Evolutionary conservation across 805 yeast species (phyloP), one percentile per base, ranked within the genome.

Genomic region (Hanseniaspora meyeri): DNA sequence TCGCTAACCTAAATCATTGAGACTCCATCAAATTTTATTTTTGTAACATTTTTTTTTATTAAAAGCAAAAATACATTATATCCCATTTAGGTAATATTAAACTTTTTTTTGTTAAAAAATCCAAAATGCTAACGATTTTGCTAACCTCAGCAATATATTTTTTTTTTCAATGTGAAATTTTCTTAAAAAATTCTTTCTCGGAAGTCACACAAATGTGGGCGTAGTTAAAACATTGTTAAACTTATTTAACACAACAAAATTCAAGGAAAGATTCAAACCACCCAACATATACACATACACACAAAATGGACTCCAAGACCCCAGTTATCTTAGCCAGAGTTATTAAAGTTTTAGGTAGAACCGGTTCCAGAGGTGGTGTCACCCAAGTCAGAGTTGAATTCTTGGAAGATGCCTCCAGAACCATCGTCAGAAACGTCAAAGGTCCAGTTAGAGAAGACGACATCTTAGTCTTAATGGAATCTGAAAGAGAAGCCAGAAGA

Each of bases 321-420:
- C 96, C 96, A 75, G 97, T 91, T 72, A 93, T 96, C 81, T 87
- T 91, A 78, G 98, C 97, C 76, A 91, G 91, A 83, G 98, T 91
- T 74, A 88, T 88, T 79, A 93, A 91, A 82, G 97, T 91, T 77
- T 83, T 91, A 78, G 97, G 97, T 77, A 91, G 98, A 81, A 91
- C 98, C 85, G 98, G 98, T 76, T 91, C 98, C 76, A 91, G 97
- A 81, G 97, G 97, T 86, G 96, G 96, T 82, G 96, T 87, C 77
- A 87, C 95, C 79, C 96, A 87, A 79, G 96, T 88, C 78, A 87
- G 96, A 78, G 96, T 87, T 72, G 95, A 87, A 78, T 88, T 87
- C 84, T 80, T 87, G 74, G 96, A 88, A 72, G 96, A 88, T 76
- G 80, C 90, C 72, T 80, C 93, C 77, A 86, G 96, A 82, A 85